Percentiles rank a stretch among this genome's conserved stretches.
These are phyloP conservation scores for Candida albicans DNA, from an alignment of 1,139 yeast species.

Conservation along the genomic window DNA sequence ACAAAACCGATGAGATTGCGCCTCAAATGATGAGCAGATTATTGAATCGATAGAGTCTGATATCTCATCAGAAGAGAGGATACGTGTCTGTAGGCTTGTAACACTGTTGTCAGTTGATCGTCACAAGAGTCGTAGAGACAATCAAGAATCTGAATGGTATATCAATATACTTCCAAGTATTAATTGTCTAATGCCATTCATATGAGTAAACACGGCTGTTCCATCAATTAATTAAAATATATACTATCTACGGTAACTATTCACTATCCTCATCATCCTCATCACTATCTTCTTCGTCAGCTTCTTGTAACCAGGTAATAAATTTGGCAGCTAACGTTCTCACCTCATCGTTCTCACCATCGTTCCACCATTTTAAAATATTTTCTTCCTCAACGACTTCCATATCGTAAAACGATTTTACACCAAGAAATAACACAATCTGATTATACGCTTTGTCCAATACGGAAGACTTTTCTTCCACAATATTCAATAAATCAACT, in stretches of 20 bases:
- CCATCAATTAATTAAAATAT: too few relatives aligned
- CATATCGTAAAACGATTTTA: conserved; percentile 70
- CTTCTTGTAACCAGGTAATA: conserved; percentile 84
- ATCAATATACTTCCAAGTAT: too few relatives aligned
- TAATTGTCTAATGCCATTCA: too few relatives aligned
- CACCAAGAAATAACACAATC: conserved; percentile 59
- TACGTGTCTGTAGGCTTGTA: too few relatives aligned
- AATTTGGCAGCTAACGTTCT: conserved; percentile 65
- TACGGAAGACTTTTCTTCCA: conserved; percentile 50
- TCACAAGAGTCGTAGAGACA: too few relatives aligned
- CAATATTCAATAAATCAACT: conserved; percentile 63
- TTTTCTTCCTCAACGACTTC: conserved; percentile 83
- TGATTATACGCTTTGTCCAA: conserved; percentile 39
- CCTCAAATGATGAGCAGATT: too few relatives aligned
- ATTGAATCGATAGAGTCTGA: too few relatives aligned
- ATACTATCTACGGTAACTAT: neutral
- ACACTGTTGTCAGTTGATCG: too few relatives aligned
- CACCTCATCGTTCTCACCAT: conserved; percentile 45
- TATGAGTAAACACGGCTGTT: too few relatives aligned
- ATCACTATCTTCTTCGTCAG: conserved; percentile 72
- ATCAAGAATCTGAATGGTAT: too few relatives aligned
- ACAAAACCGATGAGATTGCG: too few relatives aligned
- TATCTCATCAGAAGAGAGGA: too few relatives aligned
- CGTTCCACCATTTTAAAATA: conserved; percentile 80
- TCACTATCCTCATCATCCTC: conserved; percentile 52